A percentile compares a stretch with the other conserved stretches of the same genome.
Evolutionary conservation across 441 rosid genomes (phyloP).

Genomic region (Syzygium syzygioides): DNA sequence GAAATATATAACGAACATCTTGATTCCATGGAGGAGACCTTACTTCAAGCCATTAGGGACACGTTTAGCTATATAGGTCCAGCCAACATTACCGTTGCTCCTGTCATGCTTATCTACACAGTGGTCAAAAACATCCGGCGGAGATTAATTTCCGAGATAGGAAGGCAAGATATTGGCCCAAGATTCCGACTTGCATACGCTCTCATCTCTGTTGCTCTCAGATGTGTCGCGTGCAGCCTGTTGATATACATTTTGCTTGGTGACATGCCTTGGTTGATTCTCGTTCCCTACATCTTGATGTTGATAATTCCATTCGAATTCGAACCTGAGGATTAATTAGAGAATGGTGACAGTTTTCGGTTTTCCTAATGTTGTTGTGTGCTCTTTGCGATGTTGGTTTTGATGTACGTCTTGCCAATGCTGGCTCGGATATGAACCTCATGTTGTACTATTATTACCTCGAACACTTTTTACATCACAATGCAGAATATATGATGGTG

Average conservation of each 20-base stretch:
- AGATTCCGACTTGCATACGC: not conserved
- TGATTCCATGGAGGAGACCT: not conserved
- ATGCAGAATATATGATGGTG: not conserved
- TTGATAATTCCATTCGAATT: not conserved
- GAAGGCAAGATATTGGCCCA: not conserved
- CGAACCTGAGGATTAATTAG: not conserved
- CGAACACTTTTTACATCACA: not conserved
- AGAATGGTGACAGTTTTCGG: not conserved
- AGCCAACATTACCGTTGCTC: not conserved
- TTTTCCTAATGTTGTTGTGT: not conserved
- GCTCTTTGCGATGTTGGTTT: not conserved
- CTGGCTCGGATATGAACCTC: not conserved
- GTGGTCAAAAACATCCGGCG: rapidly evolving
- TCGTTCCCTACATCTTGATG: not conserved
- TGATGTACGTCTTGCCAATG: not conserved
- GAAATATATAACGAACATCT: not conserved
- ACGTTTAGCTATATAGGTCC: not conserved
- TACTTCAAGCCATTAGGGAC: not conserved
- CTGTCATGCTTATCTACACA: not conserved
- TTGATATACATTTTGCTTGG: rapidly evolving
- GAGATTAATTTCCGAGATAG: not conserved
- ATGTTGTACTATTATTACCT: not conserved
- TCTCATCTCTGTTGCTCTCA: not conserved
- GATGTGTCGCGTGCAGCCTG: not conserved
- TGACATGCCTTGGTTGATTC: not conserved